Base-by-base conservation (phyloP, 2,329 filamentous ascomycete species). In the Gnomoniopsis smithogilvyi region DNA sequence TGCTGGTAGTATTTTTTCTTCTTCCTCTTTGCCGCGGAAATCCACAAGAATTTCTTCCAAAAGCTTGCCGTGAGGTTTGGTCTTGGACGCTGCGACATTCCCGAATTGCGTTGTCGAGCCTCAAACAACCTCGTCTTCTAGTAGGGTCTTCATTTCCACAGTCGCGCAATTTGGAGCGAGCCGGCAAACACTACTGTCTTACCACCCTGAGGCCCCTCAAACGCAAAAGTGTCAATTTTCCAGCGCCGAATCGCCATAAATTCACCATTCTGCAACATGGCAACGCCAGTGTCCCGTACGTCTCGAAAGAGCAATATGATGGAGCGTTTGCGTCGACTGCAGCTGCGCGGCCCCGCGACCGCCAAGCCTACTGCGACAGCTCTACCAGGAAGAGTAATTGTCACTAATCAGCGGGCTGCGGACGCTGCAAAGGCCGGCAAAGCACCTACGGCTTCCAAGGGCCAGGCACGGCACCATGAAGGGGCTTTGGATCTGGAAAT, bases 241-340 rank as follows among this genome's bases (percentile, higher is more conserved):
- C 26, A 19, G 22, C 4, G 17, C 56, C n/a, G 21, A 17, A 33
- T 19, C 43, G 19, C 17, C 43, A 46, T 19, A 17, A n/a, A 4
- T 10, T 19, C 43, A 26, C 19, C 6, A n/a, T 19, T 14, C 21
- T 12, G 34, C 26, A 22, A 24, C 33, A 58, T 57, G 38, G 41
- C 45, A 38, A 19, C 36, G 19, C 2, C 48, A 34, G 51, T 17
- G 17, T 24, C 49, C 21, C 50, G 55, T 15, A 17, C 43, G 3
- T 24, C 26, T 12, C 54, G 43, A 38, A 62, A 50, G 59, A 58
- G 51, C 19, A 51, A 51, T 22, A 58, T 62, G 56, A 58, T 59
- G 50, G 59, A 59, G 36, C 59, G 59, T 43, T 52, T 62, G 6
- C 56, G 59, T 6, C 59, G 52, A 36, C 19, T 46, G 21, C 56